Evolutionary conservation across 108 stramenopile genomes (phyloP).

Genomic region (Epithemia pelagica): DNA sequence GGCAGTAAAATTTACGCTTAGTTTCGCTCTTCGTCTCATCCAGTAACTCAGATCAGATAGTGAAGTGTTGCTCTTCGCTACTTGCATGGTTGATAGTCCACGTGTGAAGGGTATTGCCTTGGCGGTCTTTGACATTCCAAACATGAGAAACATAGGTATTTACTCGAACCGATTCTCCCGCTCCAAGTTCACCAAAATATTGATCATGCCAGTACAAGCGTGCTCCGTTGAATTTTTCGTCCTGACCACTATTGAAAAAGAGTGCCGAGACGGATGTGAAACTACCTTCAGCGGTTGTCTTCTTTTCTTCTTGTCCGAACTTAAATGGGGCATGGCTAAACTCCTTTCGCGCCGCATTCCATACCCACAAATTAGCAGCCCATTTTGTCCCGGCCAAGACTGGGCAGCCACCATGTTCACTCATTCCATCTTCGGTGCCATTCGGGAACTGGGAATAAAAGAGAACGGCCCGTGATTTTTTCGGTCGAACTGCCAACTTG

Average conservation of each 20-base stretch:
- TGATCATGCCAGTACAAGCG: conserved; percentile 49
- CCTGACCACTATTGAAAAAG: conserved; percentile 54
- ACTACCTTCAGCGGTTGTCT: conserved; percentile 20
- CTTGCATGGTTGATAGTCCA: not conserved
- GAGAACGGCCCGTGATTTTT: conserved; percentile 68
- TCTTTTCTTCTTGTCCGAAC: conserved; percentile 6
- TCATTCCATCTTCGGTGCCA: conserved; percentile 51
- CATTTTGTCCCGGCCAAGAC: conserved; percentile 53
- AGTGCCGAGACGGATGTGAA: conserved; percentile 17
- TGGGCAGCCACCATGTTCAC: conserved; percentile 89
- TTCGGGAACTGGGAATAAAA: conserved; percentile 85
- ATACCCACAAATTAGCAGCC: conserved; percentile 76
- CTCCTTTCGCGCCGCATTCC: conserved; percentile 32
- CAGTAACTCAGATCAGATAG: not conserved
- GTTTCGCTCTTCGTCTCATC: too few relatives aligned
- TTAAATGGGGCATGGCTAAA: conserved; percentile 26
- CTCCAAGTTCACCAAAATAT: conserved; percentile 69
- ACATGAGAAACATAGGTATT: conserved; percentile 74
- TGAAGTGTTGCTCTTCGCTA: conserved; percentile 1
- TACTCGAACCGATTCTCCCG: conserved; percentile 46
- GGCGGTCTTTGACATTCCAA: conserved; percentile 69
- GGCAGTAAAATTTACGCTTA: too few relatives aligned
- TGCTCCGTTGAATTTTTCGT: conserved; percentile 43
- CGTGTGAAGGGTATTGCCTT: conserved; percentile 31
- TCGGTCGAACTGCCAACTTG: conserved; percentile 58